Percentiles rank a stretch among this genome's conserved stretches.
Evolutionary conservation across 1,284 basidiomycete species (phyloP).

Genomic region (Sanguinoderma infundibulare): DNA sequence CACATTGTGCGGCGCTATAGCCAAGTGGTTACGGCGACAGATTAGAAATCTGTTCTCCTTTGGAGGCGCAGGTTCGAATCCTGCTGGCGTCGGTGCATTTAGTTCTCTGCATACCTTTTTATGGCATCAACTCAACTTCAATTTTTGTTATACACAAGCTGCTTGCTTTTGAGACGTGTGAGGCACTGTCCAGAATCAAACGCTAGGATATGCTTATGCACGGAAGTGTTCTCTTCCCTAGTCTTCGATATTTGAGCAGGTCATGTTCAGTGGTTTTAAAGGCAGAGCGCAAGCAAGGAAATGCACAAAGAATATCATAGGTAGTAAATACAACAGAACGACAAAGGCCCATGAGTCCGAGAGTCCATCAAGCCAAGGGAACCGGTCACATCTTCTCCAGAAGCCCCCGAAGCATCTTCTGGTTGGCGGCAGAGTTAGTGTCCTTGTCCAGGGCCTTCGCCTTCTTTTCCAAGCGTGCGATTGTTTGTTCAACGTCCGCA

Average conservation of each 20-base stretch:
- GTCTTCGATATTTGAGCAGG: too few species aligned
- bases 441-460: constrained; percentile 48
- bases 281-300: too few species aligned
- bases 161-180: too few species aligned
- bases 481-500: constrained; percentile 46
- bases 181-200: too few species aligned
- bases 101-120: too few species aligned
- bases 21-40: constrained; percentile 65
- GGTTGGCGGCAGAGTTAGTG: constrained; percentile 35
- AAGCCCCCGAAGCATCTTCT: constrained; percentile 41
- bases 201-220: too few species aligned
- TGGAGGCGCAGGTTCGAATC: constrained; percentile 75
- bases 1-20: constrained; percentile 57
- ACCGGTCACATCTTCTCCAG: constrained; percentile 32
- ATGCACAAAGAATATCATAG: background rate
- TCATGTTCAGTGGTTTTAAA: too few species aligned
- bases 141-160: too few species aligned
- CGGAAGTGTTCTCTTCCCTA: too few species aligned
- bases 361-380: background rate
- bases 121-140: too few species aligned
- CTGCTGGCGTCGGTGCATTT: constrained; percentile 63
- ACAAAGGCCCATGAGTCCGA: background rate
- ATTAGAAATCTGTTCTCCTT: constrained; percentile 64
- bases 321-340: background rate
- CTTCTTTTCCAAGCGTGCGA: constrained; percentile 48